These are phyloP conservation scores for Termitomyces sp. DNA, from an alignment of 768 basidiomycete species.

Conservation along the genomic window DNA sequence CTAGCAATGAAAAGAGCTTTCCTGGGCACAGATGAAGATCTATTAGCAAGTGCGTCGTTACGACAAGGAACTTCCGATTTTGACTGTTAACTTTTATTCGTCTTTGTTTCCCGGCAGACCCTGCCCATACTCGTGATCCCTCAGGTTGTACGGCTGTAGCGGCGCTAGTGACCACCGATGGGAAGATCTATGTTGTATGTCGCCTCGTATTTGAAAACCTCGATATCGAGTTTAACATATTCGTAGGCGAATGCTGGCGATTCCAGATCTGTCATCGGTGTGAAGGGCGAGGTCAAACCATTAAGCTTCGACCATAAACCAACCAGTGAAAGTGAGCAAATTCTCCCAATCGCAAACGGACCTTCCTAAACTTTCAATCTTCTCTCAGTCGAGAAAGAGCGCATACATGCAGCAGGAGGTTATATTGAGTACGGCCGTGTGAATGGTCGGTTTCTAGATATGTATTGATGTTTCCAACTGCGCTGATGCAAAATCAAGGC, in stretches of 20 bases:
- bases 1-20: constrained; percentile 85
- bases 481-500: constrained; percentile 45
- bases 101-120: constrained; percentile 49
- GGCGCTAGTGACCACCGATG: constrained; percentile 75
- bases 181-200: constrained; percentile 78
- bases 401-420: constrained; percentile 89
- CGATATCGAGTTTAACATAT: constrained; percentile 17
- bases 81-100: constrained; percentile 8
- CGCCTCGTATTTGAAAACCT: constrained; percentile 4
- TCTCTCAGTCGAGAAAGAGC: constrained; percentile 73
- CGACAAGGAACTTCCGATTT: constrained; percentile 9
- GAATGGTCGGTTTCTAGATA: constrained; percentile 61
- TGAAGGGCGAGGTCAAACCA: constrained; percentile 83
- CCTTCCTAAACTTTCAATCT: constrained; percentile 8
- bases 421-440: constrained; percentile 97
- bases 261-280: constrained; percentile 84
- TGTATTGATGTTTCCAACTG: background rate
- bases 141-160: constrained; percentile 97
- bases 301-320: constrained; percentile 97
- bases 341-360: background rate
- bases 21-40: constrained; percentile 91
- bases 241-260: constrained; percentile 95
- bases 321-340: constrained; percentile 67
- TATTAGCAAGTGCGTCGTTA: constrained; percentile 67
- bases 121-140: constrained; percentile 84